A percentile compares a stretch with the other conserved stretches of the same genome.
These are phyloP conservation scores for Triticum urartu DNA, from an alignment of 176 grass and related monocot species.

Conservation along the genomic window DNA sequence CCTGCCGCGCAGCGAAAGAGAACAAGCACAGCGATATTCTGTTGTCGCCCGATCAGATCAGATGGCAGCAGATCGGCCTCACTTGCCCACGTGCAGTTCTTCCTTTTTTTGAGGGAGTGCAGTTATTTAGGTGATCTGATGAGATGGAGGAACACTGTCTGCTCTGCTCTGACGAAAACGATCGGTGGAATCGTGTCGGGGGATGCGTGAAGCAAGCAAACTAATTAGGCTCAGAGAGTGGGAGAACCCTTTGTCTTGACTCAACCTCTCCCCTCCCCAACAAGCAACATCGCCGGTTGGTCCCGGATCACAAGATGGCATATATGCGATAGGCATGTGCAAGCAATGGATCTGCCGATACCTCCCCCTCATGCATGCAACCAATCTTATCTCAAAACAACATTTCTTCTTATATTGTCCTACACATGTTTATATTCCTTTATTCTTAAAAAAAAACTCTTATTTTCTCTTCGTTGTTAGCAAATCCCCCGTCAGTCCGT, in stretches of 20 bases:
- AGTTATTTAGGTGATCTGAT: no score
- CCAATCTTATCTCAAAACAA: background rate
- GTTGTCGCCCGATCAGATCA: background rate
- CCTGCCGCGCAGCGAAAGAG: background rate
- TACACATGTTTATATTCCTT: no score
- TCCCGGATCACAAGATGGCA: no score
- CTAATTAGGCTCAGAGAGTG: background rate
- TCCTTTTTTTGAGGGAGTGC: no score
- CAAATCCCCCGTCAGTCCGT: no score
- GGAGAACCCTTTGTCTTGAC: background rate
- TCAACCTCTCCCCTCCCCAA: no score
- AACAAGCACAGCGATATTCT: background rate
- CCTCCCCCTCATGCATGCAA: background rate
- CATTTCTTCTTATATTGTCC: background rate
- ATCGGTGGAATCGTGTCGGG: background rate
- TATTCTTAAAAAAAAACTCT: no score
- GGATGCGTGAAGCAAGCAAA: background rate
- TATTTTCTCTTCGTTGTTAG: accelerated
- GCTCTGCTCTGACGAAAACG: background rate
- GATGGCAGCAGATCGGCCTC: no score
- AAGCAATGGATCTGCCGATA: no score
- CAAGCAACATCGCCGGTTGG: background rate
- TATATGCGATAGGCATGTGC: background rate
- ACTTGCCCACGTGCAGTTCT: background rate
- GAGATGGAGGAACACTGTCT: no score